phyloP scores from a whole-genome alignment of 2,329 filamentous ascomycete species.

The Colletotrichum sojae region DNA sequence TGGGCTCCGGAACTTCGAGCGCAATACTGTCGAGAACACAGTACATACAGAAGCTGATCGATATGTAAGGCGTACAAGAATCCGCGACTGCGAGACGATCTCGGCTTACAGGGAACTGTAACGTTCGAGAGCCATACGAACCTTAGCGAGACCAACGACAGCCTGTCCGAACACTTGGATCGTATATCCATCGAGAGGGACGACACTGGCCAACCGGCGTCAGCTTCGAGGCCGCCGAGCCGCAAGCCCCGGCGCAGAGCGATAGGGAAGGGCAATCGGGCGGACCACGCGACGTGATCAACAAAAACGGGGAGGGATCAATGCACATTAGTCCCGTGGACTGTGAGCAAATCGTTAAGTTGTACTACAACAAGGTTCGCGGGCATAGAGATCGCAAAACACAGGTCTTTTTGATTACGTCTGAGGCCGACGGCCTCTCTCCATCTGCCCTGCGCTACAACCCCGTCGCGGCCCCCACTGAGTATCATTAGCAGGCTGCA shows the following conservation, averaged over 20 bases:
- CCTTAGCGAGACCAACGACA: conserved; percentile 45
- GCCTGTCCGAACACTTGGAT: conserved; percentile 46
- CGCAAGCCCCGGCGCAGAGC: conserved; percentile 42
- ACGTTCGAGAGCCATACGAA: conserved; percentile 56
- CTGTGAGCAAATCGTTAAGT: too few species aligned
- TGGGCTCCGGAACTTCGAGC: conserved; percentile 52
- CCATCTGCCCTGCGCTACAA: too few species aligned
- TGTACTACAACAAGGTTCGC: too few species aligned
- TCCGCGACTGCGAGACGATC: conserved; percentile 44
- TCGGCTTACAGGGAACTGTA: conserved; percentile 51
- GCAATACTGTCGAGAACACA: conserved; percentile 53
- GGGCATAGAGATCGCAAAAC: too few species aligned
- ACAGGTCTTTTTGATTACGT: too few species aligned
- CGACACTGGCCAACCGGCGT: conserved; percentile 25
- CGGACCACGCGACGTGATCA: too few species aligned
- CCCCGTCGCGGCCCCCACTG: too few species aligned
- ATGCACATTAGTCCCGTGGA: too few species aligned
- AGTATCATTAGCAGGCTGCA: too few species aligned
- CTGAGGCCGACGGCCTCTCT: too few species aligned
- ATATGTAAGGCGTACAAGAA: conserved; percentile 47
- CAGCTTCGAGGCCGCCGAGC: conserved; percentile 28
- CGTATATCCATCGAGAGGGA: conserved; percentile 42
- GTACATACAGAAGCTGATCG: conserved; percentile 52
- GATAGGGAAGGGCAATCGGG: conserved; percentile 45
- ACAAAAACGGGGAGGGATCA: too few species aligned